Evolutionary conservation across 2,329 filamentous ascomycete genomes (phyloP).

Genomic region (Mariannaea sp.): DNA sequence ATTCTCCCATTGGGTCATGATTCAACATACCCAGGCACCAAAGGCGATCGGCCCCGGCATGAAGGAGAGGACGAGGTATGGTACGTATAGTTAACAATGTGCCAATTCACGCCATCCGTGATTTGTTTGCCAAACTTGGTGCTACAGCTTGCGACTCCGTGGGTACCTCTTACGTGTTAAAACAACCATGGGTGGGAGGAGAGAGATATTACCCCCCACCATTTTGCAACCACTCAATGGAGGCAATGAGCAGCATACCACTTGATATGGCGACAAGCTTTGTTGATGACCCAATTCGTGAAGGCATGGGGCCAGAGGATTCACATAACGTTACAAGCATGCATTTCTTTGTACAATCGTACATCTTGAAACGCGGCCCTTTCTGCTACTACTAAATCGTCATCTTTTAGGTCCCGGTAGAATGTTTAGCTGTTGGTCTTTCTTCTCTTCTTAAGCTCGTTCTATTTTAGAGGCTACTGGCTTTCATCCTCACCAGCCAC

Average conservation of each 20-base stretch:
- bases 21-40: slow-evolving; percentile 19
- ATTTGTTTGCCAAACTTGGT: background rate
- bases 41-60: slow-evolving; percentile 22
- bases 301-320: too few species aligned
- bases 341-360: too few species aligned
- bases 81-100: too few species aligned
- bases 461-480: slow-evolving; percentile 15
- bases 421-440: slow-evolving; percentile 29
- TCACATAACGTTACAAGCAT: too few species aligned
- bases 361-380: too few species aligned
- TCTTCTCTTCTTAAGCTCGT: slow-evolving; percentile 15
- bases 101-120: slow-evolving; percentile 18
- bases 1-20: slow-evolving; percentile 29
- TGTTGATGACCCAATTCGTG: too few species aligned
- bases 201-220: too few species aligned
- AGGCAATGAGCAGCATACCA: too few species aligned
- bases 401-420: slow-evolving; percentile 33
- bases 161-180: slow-evolving; percentile 12
- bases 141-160: slow-evolving; percentile 2
- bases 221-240: too few species aligned
- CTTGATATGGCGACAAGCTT: too few species aligned
- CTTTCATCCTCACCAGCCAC: slow-evolving; percentile 20
- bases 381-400: slow-evolving; percentile 27
- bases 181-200: background rate
- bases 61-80: too few species aligned